Base-by-base conservation (phyloP, 2,329 filamentous ascomycete species). In the Chaetomium sp. region DNA sequence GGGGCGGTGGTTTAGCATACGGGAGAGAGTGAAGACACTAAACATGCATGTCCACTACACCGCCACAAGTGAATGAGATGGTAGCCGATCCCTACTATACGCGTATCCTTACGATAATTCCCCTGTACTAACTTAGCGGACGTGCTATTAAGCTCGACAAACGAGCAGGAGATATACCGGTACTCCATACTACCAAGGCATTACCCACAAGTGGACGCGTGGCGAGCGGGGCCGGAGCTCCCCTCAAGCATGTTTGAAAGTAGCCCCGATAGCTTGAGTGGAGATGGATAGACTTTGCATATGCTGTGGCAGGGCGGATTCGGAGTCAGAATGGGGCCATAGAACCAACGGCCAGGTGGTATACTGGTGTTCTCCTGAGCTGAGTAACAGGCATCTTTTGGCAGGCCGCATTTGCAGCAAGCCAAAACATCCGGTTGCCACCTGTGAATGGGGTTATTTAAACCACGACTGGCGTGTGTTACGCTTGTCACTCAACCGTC, bases 71-170 rank as follows among this genome's bases (percentile, higher is more conserved):
- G 6, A 13, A 19, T 10, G 21, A 23, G 16, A 27, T 16, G 21
- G 27, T 23, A n/a, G 31, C 4, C 13, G 10, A 16, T 51, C 35
- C 45, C 12, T 27, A n/a, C 13, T 47, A 51, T 60, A 47, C 57
- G 53, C 29, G 47, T 23, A 45, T 31, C 58, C 47, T 60, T 53
- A 60, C n/a, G 58, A 21, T 21, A 54, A n/a, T 2, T 49, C 8
- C 10, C 21, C 57, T 27, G 29, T 27, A 29, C 3, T 6, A 29
- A 29, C 3, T 29, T 29, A 6, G 27, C 27, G 27, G 27, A 50
- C 29, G 56, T 25, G 45, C 29, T 25, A 59, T 25, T 35, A 50
- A 59, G 45, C n/a, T 23, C 4, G 42, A 25, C 13, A n/a, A 10
- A 16, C 6, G 5, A 23, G 13, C 27, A 42, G 6, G 13, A 9